These are phyloP conservation scores for Elymus sibiricus DNA, from an alignment of 176 grass and related monocot genomes.

Conservation along the genomic window DNA sequence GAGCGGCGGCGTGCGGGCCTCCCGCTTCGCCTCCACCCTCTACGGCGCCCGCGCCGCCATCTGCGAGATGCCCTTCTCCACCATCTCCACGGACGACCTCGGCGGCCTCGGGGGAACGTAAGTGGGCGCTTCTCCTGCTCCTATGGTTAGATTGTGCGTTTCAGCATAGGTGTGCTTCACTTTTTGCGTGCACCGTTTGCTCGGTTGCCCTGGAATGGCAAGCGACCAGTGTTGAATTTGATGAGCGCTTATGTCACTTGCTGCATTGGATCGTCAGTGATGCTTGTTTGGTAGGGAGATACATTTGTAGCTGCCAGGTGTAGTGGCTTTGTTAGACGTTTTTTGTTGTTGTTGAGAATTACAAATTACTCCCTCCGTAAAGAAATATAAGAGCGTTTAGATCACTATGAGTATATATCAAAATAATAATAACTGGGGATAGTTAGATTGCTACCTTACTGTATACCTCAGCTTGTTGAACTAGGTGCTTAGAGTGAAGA, in stretches of 20 bases:
- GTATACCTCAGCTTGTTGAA: neutral
- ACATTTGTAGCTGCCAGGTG: neutral
- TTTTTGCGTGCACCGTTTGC: neutral
- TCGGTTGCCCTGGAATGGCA: neutral
- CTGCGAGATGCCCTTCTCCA: conserved; percentile 91
- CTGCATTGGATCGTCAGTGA: neutral
- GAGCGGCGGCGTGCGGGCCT: conserved; percentile 86
- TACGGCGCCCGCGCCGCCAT: conserved; percentile 72
- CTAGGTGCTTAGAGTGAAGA: neutral
- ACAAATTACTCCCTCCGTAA: too few species aligned
- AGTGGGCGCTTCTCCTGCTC: conserved; percentile 21
- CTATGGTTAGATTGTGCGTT: neutral
- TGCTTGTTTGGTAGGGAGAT: neutral
- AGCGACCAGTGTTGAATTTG: neutral
- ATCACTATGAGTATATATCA: neutral
- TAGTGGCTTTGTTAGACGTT: neutral
- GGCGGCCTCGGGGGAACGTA: conserved; percentile 94
- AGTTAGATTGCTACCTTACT: neutral
- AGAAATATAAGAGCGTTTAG: too few species aligned
- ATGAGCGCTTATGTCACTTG: neutral
- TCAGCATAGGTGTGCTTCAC: neutral
- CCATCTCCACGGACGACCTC: conserved; percentile 56
- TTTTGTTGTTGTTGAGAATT: neutral
- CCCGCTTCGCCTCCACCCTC: conserved; percentile 77
- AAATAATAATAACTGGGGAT: neutral